Base-by-base conservation (phyloP, 1,284 basidiomycete species). In the Rhodotorula sp. region DNA sequence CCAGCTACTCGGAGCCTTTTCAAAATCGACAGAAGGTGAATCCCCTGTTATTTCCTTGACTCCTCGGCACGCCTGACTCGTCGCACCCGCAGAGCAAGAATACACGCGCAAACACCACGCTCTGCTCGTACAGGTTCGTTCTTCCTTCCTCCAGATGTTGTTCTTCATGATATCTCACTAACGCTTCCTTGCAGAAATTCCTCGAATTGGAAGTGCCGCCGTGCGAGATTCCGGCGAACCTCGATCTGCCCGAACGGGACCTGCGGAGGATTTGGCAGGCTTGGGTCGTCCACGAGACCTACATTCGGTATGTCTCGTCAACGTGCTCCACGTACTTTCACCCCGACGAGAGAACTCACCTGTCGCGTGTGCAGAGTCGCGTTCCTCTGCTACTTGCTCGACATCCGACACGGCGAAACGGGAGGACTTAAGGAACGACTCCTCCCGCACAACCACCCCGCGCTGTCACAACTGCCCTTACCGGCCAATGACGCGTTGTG, bases 351-450 rank as follows among this genome's bases (percentile, higher is more conserved):
- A 23, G 8, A n/a, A 8, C 26, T 62, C 38, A 43, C 34, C 16
- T n/a, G 1, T 4, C 12, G 1, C 10, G 5, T 6, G 1, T 10
- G 47, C 55, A 64, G 63, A 3, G 50, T 65, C 49, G 64, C 57
- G 2, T 65, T 60, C 64, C 64, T 65, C 14, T 59, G 56, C 64
- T 65, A 59, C 26, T 48, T 65, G 15, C 28, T 59, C 57, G 64
- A 65, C 57, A 26, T 65, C 0, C 57, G 59, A 19, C 49, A 38
- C 3, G 55, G 48, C 34, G 26, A 49, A 3, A n/a, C 58, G 12
- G 57, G 64, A n/a, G 55, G 50, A 23, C 26, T 34, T 7, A 34
- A 34, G 6, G 16, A 50, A 2, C 57, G 64, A 5, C 64, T 59
- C 15, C 55, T 65, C 23, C 19, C 57, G 28, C 64, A 65, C 57